phyloP scores from a whole-genome alignment of 331 rosid species.

The Quercus lobata region DNA sequence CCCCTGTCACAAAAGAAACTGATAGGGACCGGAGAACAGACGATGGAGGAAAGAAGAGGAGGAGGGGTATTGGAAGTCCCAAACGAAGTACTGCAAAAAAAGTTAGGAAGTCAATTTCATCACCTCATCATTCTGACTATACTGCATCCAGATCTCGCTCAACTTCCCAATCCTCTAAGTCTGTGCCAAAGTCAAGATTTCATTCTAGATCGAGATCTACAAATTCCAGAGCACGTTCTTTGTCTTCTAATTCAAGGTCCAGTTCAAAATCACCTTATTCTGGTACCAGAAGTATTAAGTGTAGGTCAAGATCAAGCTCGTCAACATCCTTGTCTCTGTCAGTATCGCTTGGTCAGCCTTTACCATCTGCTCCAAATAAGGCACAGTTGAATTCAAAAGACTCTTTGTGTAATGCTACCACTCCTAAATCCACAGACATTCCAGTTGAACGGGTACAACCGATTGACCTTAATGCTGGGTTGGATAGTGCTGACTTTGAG shows the following conservation, averaged over 20 bases:
- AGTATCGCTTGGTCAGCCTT: constrained; percentile 35
- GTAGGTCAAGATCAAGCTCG: constrained; percentile 40
- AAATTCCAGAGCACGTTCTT: constrained; percentile 23
- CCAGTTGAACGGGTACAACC: constrained; percentile 20
- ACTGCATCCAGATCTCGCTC: constrained; percentile 26
- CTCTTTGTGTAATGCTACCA: constrained; percentile 22
- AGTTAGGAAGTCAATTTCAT: constrained; percentile 29
- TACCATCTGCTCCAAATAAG: constrained; percentile 23
- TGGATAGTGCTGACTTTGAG: constrained; percentile 24
- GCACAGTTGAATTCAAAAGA: constrained; percentile 23
- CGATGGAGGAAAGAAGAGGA: constrained; percentile 38
- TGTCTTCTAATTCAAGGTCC: constrained; percentile 35
- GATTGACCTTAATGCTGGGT: constrained; percentile 9
- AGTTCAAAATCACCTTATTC: constrained; percentile 30
- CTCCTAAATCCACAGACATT: constrained; percentile 22
- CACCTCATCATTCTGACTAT: constrained; percentile 34
- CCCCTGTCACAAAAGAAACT: constrained; percentile 22
- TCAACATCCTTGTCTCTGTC: constrained; percentile 31
- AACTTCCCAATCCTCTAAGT: constrained; percentile 38
- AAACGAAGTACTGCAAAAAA: constrained; percentile 26
- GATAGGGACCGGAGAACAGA: constrained; percentile 14
- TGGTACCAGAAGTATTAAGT: constrained; percentile 23
- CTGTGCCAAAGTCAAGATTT: constrained; percentile 24
- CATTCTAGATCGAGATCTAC: constrained; percentile 31
- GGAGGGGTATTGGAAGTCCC: constrained; percentile 31